A percentile compares a stretch with the other conserved stretches of the same genome.
Conservation (phyloP, 2,329 filamentous ascomycete genomes). For the Celoporthe dispersa region DNA sequence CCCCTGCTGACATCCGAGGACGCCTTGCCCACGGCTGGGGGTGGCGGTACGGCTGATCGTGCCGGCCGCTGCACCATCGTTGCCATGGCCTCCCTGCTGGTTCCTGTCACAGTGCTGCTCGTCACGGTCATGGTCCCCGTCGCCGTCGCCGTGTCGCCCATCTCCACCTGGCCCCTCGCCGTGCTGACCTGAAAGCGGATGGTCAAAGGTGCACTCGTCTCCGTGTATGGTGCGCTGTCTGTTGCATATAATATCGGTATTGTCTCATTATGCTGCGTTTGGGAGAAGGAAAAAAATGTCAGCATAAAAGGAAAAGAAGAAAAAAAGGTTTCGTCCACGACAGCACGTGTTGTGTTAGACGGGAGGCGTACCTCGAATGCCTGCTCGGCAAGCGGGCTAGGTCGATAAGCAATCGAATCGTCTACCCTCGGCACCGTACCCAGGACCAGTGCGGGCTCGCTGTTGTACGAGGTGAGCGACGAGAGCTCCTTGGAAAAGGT, state of each 20-base stretch:
- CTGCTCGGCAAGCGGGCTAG: not conserved
- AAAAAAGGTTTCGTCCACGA: not conserved
- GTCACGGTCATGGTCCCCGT: not conserved
- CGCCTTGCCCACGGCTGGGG: slow-evolving; percentile 18
- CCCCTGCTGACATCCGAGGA: slow-evolving; percentile 33
- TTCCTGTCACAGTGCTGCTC: not conserved
- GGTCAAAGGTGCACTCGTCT: slow-evolving; percentile 51
- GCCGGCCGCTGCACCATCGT: not conserved
- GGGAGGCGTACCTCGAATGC: not conserved
- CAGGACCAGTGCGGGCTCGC: too few relatives aligned
- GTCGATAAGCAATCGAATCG: not conserved
- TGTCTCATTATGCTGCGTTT: slow-evolving; percentile 15
- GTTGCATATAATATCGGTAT: slow-evolving; percentile 33
- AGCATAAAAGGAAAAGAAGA: not conserved
- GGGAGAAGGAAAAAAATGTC: not conserved
- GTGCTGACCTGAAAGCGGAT: slow-evolving; percentile 17
- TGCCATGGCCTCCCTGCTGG: not conserved
- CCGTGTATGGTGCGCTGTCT: slow-evolving; percentile 55
- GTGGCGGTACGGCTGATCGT: not conserved
- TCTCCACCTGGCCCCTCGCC: not conserved
- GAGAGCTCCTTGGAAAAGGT: slow-evolving; percentile 18
- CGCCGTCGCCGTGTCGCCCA: not conserved
- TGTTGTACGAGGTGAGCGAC: not conserved
- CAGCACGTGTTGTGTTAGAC: not conserved
- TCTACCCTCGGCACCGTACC: not conserved